Conservation (phyloP, 371 early-diverging fungal species). For the Mucor mucedo region DNA sequence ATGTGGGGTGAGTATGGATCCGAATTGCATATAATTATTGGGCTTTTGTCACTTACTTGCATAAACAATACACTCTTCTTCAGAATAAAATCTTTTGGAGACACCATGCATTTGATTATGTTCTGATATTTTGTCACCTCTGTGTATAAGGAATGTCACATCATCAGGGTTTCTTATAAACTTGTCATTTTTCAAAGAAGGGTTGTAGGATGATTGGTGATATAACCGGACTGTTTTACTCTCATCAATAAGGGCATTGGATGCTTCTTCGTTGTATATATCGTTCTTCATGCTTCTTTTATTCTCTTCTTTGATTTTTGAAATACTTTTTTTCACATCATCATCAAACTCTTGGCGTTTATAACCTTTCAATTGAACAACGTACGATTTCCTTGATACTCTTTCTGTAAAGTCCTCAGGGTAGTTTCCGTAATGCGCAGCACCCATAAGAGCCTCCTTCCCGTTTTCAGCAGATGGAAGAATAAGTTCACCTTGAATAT, state of each 20-base stretch:
- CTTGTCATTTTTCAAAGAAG: neutral
- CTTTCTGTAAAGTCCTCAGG: conserved; percentile 11
- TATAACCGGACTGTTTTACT: neutral
- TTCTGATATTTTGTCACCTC: conserved; percentile 6
- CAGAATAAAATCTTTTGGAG: conserved; percentile 11
- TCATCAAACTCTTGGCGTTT: neutral
- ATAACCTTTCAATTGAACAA: conserved; percentile 1
- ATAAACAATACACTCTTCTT: conserved; percentile 21
- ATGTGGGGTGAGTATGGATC: too few species aligned
- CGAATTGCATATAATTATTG: too few species aligned
- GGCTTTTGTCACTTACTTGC: conserved; percentile 12
- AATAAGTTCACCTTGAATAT: neutral
- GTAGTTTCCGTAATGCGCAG: conserved; percentile 4
- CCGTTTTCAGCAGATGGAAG: neutral
- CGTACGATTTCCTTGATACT: conserved; percentile 16
- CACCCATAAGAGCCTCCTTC: conserved; percentile 3
- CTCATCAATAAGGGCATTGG: neutral
- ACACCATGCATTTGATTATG: conserved; percentile 12
- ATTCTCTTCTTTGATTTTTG: neutral
- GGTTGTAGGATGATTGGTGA: conserved; percentile 8
- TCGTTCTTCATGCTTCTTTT: conserved; percentile 1
- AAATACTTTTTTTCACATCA: neutral
- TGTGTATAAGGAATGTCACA: neutral
- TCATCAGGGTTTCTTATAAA: neutral
- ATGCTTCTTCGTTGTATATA: conserved; percentile 2